Percentiles rank a stretch among this genome's conserved stretches.
These are phyloP conservation scores for Auricularia sp. DNA, from an alignment of 768 basidiomycete species.

Conservation along the genomic window DNA sequence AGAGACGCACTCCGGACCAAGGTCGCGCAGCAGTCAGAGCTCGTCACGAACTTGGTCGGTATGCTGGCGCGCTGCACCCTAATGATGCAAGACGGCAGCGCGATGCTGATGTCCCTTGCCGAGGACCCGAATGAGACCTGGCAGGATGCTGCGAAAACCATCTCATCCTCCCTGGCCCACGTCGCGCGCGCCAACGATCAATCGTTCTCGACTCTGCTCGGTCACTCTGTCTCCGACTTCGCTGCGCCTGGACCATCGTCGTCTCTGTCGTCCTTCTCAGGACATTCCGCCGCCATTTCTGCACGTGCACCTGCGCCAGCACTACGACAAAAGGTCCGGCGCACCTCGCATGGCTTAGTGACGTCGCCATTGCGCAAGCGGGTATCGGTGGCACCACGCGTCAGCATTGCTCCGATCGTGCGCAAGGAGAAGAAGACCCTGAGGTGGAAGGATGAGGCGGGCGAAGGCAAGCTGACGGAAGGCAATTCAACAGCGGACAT, in stretches of 20 bases:
- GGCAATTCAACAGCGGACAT: constrained; percentile 9
- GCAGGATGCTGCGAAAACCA: constrained; percentile 24
- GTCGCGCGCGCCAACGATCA: constrained; percentile 62
- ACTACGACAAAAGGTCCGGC: constrained; percentile 32
- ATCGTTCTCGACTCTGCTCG: constrained; percentile 54
- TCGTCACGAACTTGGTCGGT: constrained; percentile 63
- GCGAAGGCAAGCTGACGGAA: constrained; percentile 58
- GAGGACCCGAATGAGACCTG: constrained; percentile 16
- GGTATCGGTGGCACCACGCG: constrained; percentile 29
- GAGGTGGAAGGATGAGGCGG: constrained; percentile 80
- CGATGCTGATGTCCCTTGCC: constrained; percentile 30
- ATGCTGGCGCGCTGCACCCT: constrained; percentile 73
- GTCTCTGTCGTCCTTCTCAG: constrained; percentile 38
- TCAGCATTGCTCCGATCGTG: constrained; percentile 54
- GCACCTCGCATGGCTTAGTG: constrained; percentile 34
- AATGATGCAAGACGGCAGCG: constrained; percentile 49
- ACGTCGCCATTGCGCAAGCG: constrained; percentile 25
- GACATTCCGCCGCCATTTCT: constrained; percentile 37
- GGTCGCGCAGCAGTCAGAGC: constrained; percentile 51
- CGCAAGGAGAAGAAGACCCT: constrained; percentile 51
- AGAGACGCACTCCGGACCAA: constrained; percentile 52
- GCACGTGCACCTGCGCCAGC: constrained; percentile 38
- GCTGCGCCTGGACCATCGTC: constrained; percentile 19
- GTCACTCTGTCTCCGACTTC: constrained; percentile 56
- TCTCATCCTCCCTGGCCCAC: constrained; percentile 38